phyloP scores from a whole-genome alignment of 805 yeast species.

The Aciculoconidium aculeatum region DNA sequence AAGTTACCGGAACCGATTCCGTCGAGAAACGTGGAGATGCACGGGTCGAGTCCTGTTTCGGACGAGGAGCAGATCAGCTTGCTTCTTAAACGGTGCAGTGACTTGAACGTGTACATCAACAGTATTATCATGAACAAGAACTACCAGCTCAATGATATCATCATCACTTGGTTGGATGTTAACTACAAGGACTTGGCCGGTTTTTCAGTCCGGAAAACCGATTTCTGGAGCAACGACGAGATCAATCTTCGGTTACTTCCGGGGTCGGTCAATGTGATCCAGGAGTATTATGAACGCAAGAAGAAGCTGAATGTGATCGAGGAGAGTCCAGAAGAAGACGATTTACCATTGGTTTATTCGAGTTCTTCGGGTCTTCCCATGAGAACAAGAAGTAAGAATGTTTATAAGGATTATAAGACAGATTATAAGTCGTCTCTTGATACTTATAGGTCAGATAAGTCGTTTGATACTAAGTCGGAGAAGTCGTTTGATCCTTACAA shows the following conservation, averaged over 20 bases:
- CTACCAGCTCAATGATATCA: conserved; percentile 20
- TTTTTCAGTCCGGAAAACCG: conserved; percentile 7
- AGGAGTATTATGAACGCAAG: conserved; percentile 6
- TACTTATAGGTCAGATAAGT: no score
- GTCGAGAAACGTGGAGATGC: conserved; percentile 16
- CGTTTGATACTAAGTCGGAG: no score
- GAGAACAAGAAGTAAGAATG: no score
- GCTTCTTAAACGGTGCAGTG: conserved; percentile 33
- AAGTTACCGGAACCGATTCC: conserved; percentile 45
- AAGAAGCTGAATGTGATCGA: conserved; percentile 1
- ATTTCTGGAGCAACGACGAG: conserved; percentile 14
- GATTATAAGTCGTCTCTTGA: no score
- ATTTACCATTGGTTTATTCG: no score
- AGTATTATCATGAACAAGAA: conserved; percentile 24
- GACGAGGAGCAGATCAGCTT: conserved; percentile 13
- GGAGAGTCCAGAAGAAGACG: not conserved
- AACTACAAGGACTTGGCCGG: conserved; percentile 21
- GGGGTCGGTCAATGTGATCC: conserved; percentile 11
- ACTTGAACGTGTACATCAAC: conserved; percentile 35
- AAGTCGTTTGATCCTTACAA: no score
- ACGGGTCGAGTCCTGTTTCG: conserved; percentile 4
- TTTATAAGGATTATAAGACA: no score
- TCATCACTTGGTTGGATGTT: conserved; percentile 26
- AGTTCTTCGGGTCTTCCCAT: no score
- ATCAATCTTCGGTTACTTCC: conserved; percentile 17